A percentile compares a stretch with the other conserved stretches of the same genome.
phyloP scores from a whole-genome alignment of 108 stramenopile genomes.

The Pseudonitzschia pungens region DNA sequence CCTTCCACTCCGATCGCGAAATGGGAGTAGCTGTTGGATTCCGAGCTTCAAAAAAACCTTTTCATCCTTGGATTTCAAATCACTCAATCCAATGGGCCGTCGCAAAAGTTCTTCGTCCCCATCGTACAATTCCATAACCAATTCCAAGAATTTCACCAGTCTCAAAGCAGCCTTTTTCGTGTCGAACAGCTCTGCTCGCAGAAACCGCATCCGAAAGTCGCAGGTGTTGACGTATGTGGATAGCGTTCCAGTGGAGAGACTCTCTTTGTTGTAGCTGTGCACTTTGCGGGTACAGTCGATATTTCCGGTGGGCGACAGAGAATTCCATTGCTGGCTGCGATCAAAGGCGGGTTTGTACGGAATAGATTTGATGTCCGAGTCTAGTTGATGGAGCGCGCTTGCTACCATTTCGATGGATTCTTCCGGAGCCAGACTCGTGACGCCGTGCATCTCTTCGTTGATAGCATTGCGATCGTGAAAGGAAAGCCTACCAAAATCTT shows the following conservation, averaged over 20 bases:
- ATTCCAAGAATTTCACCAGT: conserved; percentile 18
- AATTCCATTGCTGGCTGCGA: conserved; percentile 3
- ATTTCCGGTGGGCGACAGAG: not conserved
- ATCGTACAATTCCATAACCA: not conserved
- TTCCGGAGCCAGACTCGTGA: conserved; percentile 7
- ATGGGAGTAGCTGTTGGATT: conserved; percentile 5
- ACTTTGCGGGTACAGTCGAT: not conserved
- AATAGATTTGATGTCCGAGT: conserved; percentile 3
- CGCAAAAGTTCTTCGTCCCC: conserved; percentile 15
- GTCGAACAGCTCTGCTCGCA: conserved; percentile 26
- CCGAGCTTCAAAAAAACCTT: not conserved
- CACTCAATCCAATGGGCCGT: conserved; percentile 1
- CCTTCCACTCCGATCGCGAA: conserved; percentile 22
- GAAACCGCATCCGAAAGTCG: conserved; percentile 30
- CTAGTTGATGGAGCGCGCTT: not conserved
- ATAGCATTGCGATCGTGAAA: conserved; percentile 25
- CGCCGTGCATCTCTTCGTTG: conserved; percentile 37
- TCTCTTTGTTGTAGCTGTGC: conserved; percentile 6
- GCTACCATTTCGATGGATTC: conserved; percentile 21
- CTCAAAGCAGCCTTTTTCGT: conserved; percentile 21
- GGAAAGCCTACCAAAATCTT: conserved; percentile 23
- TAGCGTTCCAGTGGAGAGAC: not conserved
- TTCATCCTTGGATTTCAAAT: conserved; percentile 14
- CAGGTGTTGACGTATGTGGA: conserved; percentile 21
- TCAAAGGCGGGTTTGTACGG: conserved; percentile 22